Evolutionary conservation across 345 rosid species (phyloP), one percentile per base, ranked within the genome.

Genomic region (Corchorus olitorius): DNA sequence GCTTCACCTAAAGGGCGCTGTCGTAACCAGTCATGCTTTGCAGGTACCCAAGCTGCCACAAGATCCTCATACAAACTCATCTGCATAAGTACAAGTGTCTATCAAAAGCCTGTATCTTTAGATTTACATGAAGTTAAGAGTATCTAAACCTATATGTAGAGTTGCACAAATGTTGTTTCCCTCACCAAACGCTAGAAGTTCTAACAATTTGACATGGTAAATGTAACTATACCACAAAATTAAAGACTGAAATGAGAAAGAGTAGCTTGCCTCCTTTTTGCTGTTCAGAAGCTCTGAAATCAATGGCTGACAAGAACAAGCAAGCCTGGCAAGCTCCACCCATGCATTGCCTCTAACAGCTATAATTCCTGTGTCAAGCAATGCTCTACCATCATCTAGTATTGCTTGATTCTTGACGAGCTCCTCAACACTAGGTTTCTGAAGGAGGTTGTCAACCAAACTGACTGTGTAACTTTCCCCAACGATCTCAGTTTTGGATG

Each of bases 51-150:
- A 75, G 97, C 97, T 37, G 97, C 99, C 55, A 91, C 97, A 83
- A 96, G 82, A 86, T 96, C 99, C 85, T 96, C 99, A 83, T 96
- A 96, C 80, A 96, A 91, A 88, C 97, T 96, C 94, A 96, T 87
- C 99, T 92, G 87, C 80, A 82, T 54, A 75, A 74, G 74, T 45
- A 37, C 48, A 53, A 45, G 6, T 35, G 55, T 39, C 1, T 6
- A 56, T n/a, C 22, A 12, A 34, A 52, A 33, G 22, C 39, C 27
- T 70, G 33, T 17, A 41, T 37, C 14, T 34, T 17, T n/a, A 65
- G 70, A 65, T 16, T 15, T 34, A 62, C 45, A 62, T 14, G 43
- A 68, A 22, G 53, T 22, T 68, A 7, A 22, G 72, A 48, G 9
- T 68, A 48, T 48, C 19, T 22, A 48, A 22, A 22, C 11, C 37